Percentiles rank a stretch among this genome's conserved stretches.
Conservation (phyloP, 148 eudicot genomes). For the Vaccinium myrtillus region DNA sequence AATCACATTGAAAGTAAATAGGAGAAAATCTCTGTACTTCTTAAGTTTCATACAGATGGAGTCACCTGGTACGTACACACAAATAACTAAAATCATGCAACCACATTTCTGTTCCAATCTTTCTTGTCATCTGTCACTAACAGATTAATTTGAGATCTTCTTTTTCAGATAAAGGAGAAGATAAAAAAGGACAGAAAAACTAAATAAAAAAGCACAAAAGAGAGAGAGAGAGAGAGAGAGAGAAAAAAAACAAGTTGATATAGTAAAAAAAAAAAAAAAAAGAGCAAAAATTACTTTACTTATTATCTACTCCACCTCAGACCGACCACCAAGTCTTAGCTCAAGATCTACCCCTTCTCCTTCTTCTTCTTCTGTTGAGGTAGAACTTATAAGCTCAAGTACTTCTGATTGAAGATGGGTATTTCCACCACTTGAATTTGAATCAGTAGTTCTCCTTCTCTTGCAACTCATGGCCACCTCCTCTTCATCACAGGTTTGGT, state of each 20-base stretch:
- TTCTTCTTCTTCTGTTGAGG: slow-evolving; percentile 6
- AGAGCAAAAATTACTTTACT: background rate
- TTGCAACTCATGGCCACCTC: slow-evolving; percentile 29
- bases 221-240: no score
- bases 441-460: slow-evolving; percentile 37
- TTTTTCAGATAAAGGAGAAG: slow-evolving; percentile 1
- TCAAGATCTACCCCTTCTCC: slow-evolving; percentile 66
- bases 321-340: slow-evolving; percentile 69
- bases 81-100: background rate
- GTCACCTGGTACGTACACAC: background rate
- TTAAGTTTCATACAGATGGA: background rate
- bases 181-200: background rate
- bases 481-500: background rate
- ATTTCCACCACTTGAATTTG: slow-evolving; percentile 11
- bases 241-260: background rate
- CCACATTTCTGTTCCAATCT: background rate
- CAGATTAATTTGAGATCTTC: background rate
- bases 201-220: background rate
- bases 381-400: slow-evolving; percentile 15
- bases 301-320: slow-evolving; percentile 34
- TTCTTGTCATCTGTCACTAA: background rate
- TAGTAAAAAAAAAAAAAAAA: background rate
- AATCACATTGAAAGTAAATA: background rate
- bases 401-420: slow-evolving; percentile 20
- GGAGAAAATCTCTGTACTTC: background rate